A percentile compares a stretch with the other conserved stretches of the same genome.
Conservation (phyloP, 192 early-diverging fungal species). For the Cladochytrium replicatum region DNA sequence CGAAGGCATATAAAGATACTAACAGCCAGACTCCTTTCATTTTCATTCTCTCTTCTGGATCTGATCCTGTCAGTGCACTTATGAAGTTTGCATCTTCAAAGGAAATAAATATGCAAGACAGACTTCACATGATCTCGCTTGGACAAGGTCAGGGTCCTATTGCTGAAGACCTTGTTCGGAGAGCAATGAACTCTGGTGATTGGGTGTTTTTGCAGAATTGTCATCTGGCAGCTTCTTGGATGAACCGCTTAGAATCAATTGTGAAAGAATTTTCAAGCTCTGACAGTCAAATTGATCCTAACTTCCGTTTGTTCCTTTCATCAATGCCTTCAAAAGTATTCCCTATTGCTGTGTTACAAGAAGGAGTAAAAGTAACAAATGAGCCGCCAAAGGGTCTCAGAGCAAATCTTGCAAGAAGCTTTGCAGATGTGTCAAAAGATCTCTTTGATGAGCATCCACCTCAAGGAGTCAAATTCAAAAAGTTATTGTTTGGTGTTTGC, state of each 20-base stretch:
- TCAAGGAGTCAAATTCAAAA: constrained; percentile 42
- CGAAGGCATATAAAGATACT: constrained; percentile 48
- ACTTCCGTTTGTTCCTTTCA: constrained; percentile 47
- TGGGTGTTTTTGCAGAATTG: constrained; percentile 60
- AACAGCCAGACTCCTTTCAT: constrained; percentile 37
- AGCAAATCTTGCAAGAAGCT: constrained; percentile 47
- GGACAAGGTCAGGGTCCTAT: constrained; percentile 55
- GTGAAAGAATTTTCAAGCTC: constrained; percentile 43
- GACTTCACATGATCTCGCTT: constrained; percentile 53
- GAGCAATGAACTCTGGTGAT: constrained; percentile 36
- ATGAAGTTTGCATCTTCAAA: constrained; percentile 47
- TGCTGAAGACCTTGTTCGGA: constrained; percentile 44
- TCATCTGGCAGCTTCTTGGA: constrained; percentile 54
- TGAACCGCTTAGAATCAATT: constrained; percentile 39
- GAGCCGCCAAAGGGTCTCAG: constrained; percentile 54
- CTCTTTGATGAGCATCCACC: constrained; percentile 48
- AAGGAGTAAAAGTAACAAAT: constrained; percentile 54
- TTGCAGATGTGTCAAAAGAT: constrained; percentile 45
- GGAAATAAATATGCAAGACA: constrained; percentile 45
- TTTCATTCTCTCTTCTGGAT: constrained; percentile 54
- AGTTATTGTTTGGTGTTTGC: constrained; percentile 52
- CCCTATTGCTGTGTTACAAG: constrained; percentile 46
- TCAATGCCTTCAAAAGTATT: constrained; percentile 58
- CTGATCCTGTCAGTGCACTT: constrained; percentile 44
- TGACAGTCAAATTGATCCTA: constrained; percentile 39